Evolutionary conservation across 202 grass and related monocot genomes (phyloP).

Genomic region (Schoenoplectus tabernaemontani): DNA sequence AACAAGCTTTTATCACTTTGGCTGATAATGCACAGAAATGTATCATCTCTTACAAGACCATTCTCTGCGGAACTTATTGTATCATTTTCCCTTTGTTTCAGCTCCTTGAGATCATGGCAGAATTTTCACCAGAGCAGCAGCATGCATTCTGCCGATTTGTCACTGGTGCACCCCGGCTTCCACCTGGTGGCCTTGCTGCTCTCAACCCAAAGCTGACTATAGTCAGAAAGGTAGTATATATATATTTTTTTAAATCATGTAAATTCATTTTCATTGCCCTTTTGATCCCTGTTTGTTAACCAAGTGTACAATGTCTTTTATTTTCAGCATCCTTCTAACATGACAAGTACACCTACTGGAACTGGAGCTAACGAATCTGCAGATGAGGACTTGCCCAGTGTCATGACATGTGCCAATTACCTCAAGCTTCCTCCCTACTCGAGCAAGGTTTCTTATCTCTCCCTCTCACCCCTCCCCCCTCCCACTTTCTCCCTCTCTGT

Average conservation of each 20-base stretch:
- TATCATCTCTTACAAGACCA: background rate
- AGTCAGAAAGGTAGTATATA: slow-evolving; percentile 69
- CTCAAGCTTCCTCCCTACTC: slow-evolving; percentile 97
- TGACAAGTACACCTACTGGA: slow-evolving; percentile 33
- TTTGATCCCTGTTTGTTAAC: slow-evolving; percentile 6
- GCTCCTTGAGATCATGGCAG: slow-evolving; percentile 81
- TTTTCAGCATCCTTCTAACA: slow-evolving; percentile 51
- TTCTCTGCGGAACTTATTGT: background rate
- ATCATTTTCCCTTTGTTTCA: slow-evolving; percentile 27
- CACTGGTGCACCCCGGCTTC: slow-evolving; percentile 85
- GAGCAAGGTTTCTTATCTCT: slow-evolving; percentile 51
- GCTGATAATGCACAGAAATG: background rate
- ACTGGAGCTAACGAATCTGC: slow-evolving; percentile 47
- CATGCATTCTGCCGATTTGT: slow-evolving; percentile 92
- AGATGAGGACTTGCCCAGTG: slow-evolving; percentile 89
- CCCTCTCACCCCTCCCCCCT: background rate
- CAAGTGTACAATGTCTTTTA: background rate
- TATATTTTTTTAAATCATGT: background rate
- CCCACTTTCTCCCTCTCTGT: background rate
- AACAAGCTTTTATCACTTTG: background rate
- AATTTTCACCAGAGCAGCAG: slow-evolving; percentile 74
- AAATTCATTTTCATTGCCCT: background rate
- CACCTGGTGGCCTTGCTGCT: slow-evolving; percentile 71
- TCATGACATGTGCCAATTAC: slow-evolving; percentile 96
- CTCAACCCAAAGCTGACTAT: slow-evolving; percentile 85